Base-by-base conservation (phyloP, 345 rosid genomes). In the Heritiera fomes region DNA sequence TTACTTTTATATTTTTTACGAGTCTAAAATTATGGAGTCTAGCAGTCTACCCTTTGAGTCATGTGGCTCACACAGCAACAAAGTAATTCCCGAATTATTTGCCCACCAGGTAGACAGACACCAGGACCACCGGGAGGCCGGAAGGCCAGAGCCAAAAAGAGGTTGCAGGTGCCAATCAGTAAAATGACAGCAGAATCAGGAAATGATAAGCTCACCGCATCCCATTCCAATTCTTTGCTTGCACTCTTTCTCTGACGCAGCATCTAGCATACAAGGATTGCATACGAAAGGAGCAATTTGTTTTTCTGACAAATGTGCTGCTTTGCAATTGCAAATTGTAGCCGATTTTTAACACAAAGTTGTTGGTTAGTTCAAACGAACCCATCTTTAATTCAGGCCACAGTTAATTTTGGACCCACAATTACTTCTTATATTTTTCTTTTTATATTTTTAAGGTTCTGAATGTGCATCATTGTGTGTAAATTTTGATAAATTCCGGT, bases 311-410 rank as follows among this genome's bases (percentile, higher is more conserved):
- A 28, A 62, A 62, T 62, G 30, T 62, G 41, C 41, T 64, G 20
- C n/a, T 64, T 69, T 9, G 14, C 7, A 41, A 40, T 69, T 18
- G 13, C 7, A 40, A 66, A 13, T 40, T 40, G 70, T 28, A 18
- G 47, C 12, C 0, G 5, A 13, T 40, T 70, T 70, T 41, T 20
- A 40, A 40, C 28, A 12, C n/a, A 7, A 12, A 43, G 55, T 74
- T 41, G 41, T 56, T 74, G 67, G 77, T 74, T 74, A 74, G 77
- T 59, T 74, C 50, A 74, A 74, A 74, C 77, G 43, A 43, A 59
- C 53, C 41, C 50, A 58, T 56, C 77, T 73, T 46, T 56, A 6
- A 34, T 34, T 34, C 3, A 34, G 50, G 8, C 62, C 14, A 46
- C 8, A 45, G 14, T 56, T 32, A 52, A 52, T 8, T 50, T 72